Evolutionary conservation across 2,329 filamentous ascomycete genomes (phyloP).

Genomic region (Fusarium penzigii): DNA sequence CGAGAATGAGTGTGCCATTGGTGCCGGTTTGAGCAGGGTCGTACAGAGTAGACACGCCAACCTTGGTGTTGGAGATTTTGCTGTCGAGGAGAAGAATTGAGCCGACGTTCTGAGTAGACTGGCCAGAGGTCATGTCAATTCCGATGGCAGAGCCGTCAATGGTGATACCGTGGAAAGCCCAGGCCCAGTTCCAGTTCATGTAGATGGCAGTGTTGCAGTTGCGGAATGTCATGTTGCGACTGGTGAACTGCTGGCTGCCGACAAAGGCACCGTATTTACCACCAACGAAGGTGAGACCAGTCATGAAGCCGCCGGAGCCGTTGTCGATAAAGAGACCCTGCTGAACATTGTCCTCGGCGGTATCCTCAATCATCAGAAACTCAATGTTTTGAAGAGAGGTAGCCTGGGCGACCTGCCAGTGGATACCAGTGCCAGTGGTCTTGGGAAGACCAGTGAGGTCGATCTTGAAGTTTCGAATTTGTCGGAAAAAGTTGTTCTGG

Average conservation of each 20-base stretch:
- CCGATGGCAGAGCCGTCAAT: conserved; percentile 77
- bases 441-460: conserved; percentile 68
- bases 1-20: conserved; percentile 80
- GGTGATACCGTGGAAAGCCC: conserved; percentile 73
- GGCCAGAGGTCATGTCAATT: conserved; percentile 74
- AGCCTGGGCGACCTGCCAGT: conserved; percentile 85
- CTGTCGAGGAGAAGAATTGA: conserved; percentile 78
- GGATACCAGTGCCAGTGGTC: conserved; percentile 67
- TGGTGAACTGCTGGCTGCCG: conserved; percentile 86
- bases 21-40: conserved; percentile 60
- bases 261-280: conserved; percentile 77
- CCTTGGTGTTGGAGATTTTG: conserved; percentile 70
- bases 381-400: conserved; percentile 79
- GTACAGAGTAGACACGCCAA: conserved; percentile 78
- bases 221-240: conserved; percentile 80
- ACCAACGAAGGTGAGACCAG: conserved; percentile 80
- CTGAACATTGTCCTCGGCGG: conserved; percentile 64
- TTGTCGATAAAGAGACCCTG: conserved; percentile 85
- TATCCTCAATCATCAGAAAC: conserved; percentile 75
- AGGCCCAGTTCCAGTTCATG: conserved; percentile 93
- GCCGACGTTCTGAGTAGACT: conserved; percentile 72
- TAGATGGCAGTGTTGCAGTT: conserved; percentile 79
- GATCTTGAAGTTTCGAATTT: conserved; percentile 79
- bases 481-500: conserved; percentile 82
- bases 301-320: conserved; percentile 81